phyloP scores from a whole-genome alignment of 345 rosid species.

The Draba incana region DNA sequence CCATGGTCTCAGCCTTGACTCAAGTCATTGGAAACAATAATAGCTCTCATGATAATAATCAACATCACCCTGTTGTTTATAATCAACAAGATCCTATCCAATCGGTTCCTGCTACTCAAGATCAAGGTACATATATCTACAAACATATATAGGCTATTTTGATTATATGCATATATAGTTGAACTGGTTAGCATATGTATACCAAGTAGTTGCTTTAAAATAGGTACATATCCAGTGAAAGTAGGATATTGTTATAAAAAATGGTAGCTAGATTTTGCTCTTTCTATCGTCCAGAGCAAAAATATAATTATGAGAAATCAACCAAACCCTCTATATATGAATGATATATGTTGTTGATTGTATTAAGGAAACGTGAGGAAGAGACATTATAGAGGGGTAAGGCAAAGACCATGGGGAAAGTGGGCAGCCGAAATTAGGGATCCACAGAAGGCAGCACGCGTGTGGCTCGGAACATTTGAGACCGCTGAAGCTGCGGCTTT shows the following conservation, averaged over 20 bases:
- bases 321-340: not conserved
- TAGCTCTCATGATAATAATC: slow-evolving; percentile 35
- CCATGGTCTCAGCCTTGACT: slow-evolving; percentile 71
- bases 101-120: slow-evolving; percentile 37
- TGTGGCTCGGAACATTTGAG: slow-evolving; percentile 79
- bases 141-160: not conserved
- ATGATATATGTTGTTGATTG: slow-evolving; percentile 15
- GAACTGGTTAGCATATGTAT: not conserved
- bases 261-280: not conserved
- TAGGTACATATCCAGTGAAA: not conserved
- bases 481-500: slow-evolving; percentile 81
- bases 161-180: not conserved
- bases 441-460: slow-evolving; percentile 64
- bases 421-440: slow-evolving; percentile 72
- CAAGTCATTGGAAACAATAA: slow-evolving; percentile 61
- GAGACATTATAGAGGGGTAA: slow-evolving; percentile 65
- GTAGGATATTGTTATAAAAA: not conserved
- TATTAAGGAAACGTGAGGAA: slow-evolving; percentile 46
- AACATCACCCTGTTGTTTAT: slow-evolving; percentile 37
- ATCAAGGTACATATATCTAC: slow-evolving; percentile 35
- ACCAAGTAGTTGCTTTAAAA: not conserved
- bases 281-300: too few species aligned
- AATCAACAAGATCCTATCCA: slow-evolving; percentile 37
- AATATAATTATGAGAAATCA: too few species aligned
- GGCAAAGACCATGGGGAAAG: slow-evolving; percentile 74